A percentile compares a stretch with the other conserved stretches of the same genome.
Evolutionary conservation across 106 monocot genomes (phyloP).

Genomic region (Narthecium ossifragum): DNA sequence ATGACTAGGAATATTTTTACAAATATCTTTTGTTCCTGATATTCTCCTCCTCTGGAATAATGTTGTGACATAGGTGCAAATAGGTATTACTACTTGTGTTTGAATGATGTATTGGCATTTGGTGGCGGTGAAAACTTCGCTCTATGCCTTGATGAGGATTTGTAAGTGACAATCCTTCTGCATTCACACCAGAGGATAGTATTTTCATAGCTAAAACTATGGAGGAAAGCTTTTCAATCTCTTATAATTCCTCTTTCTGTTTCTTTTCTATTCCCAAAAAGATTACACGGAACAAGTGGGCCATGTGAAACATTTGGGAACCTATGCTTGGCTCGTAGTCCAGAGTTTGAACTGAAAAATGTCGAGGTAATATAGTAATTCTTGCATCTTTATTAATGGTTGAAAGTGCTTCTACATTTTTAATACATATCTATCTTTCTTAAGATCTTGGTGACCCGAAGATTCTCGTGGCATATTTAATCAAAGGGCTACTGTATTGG

Average conservation of each 20-base stretch:
- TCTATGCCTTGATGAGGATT: slow-evolving; percentile 75
- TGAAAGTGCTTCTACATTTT: too few species aligned
- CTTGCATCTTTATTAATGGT: too few species aligned
- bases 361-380: slow-evolving; percentile 88
- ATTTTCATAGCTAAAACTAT: too few species aligned
- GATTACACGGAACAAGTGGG: slow-evolving; percentile 84
- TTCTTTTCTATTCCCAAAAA: slow-evolving; percentile 20
- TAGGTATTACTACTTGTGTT: slow-evolving; percentile 87
- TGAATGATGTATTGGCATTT: slow-evolving; percentile 76
- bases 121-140: slow-evolving; percentile 88
- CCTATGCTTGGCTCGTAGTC: slow-evolving; percentile 70
- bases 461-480: too few species aligned
- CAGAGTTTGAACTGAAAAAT: slow-evolving; percentile 93
- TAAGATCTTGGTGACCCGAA: too few species aligned
- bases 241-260: not conserved
- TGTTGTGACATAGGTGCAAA: slow-evolving; percentile 63
- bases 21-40: not conserved
- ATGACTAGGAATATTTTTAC: too few species aligned
- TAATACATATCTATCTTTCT: too few species aligned
- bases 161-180: slow-evolving; percentile 47
- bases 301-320: slow-evolving; percentile 89
- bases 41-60: too few species aligned
- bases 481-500: too few species aligned
- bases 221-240: too few species aligned
- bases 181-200: too few species aligned